Conservation (phyloP, 805 yeast species). For the Lipomyces starkeyi region DNA sequence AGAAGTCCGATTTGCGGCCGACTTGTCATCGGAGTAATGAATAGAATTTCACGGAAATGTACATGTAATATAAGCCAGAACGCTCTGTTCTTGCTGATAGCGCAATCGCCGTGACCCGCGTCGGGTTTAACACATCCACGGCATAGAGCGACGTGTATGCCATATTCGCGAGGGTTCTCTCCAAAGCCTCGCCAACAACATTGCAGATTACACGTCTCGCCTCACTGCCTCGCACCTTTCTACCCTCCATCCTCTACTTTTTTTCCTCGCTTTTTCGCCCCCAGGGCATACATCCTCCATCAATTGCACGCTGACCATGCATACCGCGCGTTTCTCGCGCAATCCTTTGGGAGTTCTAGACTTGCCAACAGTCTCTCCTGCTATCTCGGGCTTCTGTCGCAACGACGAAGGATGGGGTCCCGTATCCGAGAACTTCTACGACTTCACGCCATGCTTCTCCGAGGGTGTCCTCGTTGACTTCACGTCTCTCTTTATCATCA, state of each 20-base stretch:
- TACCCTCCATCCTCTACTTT: neutral
- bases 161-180: neutral
- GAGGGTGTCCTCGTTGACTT: slow-evolving; percentile 46
- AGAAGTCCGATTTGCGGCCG: neutral
- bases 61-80: neutral
- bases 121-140: slow-evolving; percentile 7
- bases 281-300: neutral
- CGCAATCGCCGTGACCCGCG: neutral
- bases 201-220: neutral
- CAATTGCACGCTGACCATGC: slow-evolving; percentile 6
- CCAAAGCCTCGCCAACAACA: neutral
- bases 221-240: neutral
- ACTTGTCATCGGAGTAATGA: neutral
- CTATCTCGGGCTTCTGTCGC: slow-evolving; percentile 37
- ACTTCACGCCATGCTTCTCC: slow-evolving; percentile 49
- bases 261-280: neutral
- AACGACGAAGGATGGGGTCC: slow-evolving; percentile 49
- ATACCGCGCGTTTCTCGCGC: slow-evolving; percentile 11
- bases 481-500: slow-evolving; percentile 38
- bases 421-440: slow-evolving; percentile 39
- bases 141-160: neutral
- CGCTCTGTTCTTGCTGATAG: neutral
- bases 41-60: neutral
- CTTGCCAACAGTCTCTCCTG: slow-evolving; percentile 22
- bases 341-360: slow-evolving; percentile 21